Percentiles rank a stretch among this genome's conserved stretches.
Evolutionary conservation across 306 rosid genomes (phyloP).

Genomic region (Cucumis sativus): DNA sequence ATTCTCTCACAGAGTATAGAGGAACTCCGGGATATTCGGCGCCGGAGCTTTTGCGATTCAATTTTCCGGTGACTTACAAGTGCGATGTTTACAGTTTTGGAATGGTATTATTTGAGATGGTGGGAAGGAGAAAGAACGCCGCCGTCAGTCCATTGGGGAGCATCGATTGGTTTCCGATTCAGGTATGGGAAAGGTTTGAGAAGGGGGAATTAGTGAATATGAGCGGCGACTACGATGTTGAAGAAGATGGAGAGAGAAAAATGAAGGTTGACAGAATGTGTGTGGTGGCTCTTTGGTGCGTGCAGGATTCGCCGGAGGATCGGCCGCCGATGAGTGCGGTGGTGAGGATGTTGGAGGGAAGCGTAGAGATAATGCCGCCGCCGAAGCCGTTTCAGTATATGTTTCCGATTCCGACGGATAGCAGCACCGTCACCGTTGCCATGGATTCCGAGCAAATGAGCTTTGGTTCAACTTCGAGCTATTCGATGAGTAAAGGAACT

Average conservation of each 20-base stretch:
- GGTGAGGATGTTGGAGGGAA: conserved; percentile 48
- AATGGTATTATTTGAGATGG: conserved; percentile 35
- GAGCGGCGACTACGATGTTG: conserved; percentile 14
- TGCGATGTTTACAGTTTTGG: conserved; percentile 54
- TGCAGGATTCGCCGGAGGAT: conserved; percentile 25
- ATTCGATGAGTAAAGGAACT: not conserved
- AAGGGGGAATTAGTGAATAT: conserved; percentile 8
- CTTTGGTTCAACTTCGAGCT: not conserved
- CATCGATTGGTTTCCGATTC: conserved; percentile 37
- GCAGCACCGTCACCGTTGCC: not conserved
- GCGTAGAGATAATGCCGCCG: conserved; percentile 23
- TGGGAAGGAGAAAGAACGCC: conserved; percentile 33
- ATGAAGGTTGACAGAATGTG: conserved; percentile 23
- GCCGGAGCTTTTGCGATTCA: conserved; percentile 32
- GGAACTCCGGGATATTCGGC: conserved; percentile 53
- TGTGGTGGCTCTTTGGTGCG: conserved; percentile 35
- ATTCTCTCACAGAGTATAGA: conserved; percentile 27
- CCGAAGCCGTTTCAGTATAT: conserved; percentile 21
- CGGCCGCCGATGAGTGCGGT: conserved; percentile 39
- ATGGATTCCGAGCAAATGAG: not conserved
- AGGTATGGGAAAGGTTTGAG: conserved; percentile 28
- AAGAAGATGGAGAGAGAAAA: conserved; percentile 13
- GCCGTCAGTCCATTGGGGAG: conserved; percentile 8
- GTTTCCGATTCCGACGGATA: not conserved
- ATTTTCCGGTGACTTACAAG: conserved; percentile 27